Evolutionary conservation across 495 filamentous ascomycete species (phyloP).

Genomic region (Aspergillus sclerotiicarbonarius): DNA sequence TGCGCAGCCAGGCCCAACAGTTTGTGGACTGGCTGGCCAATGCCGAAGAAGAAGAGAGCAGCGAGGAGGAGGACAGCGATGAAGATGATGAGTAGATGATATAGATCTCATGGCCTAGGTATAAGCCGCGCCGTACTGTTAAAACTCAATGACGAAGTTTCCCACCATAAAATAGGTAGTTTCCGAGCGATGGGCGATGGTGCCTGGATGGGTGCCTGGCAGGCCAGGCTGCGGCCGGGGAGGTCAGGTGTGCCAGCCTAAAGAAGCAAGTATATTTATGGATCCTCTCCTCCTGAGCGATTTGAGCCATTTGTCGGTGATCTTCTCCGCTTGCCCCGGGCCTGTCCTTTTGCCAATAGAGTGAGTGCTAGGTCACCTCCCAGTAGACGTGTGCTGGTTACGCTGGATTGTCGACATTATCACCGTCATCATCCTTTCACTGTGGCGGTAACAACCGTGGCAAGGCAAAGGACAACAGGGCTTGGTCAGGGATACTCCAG

Average conservation of each 20-base stretch:
- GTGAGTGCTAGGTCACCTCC: too few species aligned
- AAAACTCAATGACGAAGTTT: neutral
- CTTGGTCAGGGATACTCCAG: too few species aligned
- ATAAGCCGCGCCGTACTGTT: neutral
- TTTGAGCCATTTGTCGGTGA: neutral
- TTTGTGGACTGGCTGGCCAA: slow-evolving; percentile 86
- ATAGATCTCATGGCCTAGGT: neutral
- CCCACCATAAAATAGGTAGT: too few species aligned
- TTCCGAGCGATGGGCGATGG: neutral
- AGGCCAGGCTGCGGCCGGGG: neutral
- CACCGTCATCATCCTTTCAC: too few species aligned
- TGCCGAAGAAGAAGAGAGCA: slow-evolving; percentile 74
- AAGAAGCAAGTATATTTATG: neutral
- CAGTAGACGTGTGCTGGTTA: too few species aligned
- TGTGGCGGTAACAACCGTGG: too few species aligned
- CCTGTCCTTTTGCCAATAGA: too few species aligned
- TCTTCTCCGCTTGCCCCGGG: neutral
- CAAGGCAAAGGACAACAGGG: too few species aligned
- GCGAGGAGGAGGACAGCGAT: slow-evolving; percentile 49
- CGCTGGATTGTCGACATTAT: too few species aligned
- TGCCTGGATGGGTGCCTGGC: neutral
- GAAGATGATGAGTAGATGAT: slow-evolving; percentile 14
- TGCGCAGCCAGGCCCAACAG: slow-evolving; percentile 69
- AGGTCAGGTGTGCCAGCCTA: neutral
- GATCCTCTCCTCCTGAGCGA: neutral